A percentile compares a stretch with the other conserved stretches of the same genome.
Conservation (phyloP, 2,329 filamentous ascomycete genomes). For the Verticillium isaacii region DNA sequence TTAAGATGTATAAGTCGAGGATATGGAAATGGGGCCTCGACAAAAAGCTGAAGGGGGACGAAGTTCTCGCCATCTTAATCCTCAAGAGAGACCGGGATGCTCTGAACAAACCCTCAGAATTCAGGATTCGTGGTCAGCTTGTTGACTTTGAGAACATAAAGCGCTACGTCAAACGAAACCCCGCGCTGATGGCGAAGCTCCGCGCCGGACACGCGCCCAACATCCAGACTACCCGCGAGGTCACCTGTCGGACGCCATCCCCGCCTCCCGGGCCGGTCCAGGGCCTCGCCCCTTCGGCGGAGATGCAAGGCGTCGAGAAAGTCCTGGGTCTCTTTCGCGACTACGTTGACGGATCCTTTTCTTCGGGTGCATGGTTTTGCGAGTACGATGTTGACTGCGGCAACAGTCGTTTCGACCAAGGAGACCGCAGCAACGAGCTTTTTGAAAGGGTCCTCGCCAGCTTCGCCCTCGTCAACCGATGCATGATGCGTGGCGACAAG, state of each 20-base stretch:
- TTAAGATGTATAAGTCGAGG: slow-evolving; percentile 38
- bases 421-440: slow-evolving; percentile 26
- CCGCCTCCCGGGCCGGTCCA: slow-evolving; percentile 17
- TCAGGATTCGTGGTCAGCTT: slow-evolving; percentile 30
- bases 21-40: slow-evolving; percentile 36
- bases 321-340: slow-evolving; percentile 20
- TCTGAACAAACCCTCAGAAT: slow-evolving; percentile 25
- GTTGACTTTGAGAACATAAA: slow-evolving; percentile 34
- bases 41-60: slow-evolving; percentile 36
- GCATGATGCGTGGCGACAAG: slow-evolving; percentile 25
- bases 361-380: slow-evolving; percentile 20
- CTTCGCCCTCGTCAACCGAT: slow-evolving; percentile 26
- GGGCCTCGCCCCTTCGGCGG: slow-evolving; percentile 15
- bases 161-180: slow-evolving; percentile 34
- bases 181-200: slow-evolving; percentile 25
- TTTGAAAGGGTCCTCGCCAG: slow-evolving; percentile 28
- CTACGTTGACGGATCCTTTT: slow-evolving; percentile 24
- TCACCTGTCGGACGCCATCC: slow-evolving; percentile 25
- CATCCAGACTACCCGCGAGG: slow-evolving; percentile 23
- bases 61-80: slow-evolving; percentile 32
- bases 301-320: slow-evolving; percentile 19
- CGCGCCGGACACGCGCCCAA: slow-evolving; percentile 24
- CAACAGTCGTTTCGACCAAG: slow-evolving; percentile 12
- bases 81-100: slow-evolving; percentile 30
- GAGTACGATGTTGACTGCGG: slow-evolving; percentile 24